Percentiles rank a stretch among this genome's conserved stretches.
Evolutionary conservation across 441 rosid genomes (phyloP).

Genomic region (Erodium chrysanthum): DNA sequence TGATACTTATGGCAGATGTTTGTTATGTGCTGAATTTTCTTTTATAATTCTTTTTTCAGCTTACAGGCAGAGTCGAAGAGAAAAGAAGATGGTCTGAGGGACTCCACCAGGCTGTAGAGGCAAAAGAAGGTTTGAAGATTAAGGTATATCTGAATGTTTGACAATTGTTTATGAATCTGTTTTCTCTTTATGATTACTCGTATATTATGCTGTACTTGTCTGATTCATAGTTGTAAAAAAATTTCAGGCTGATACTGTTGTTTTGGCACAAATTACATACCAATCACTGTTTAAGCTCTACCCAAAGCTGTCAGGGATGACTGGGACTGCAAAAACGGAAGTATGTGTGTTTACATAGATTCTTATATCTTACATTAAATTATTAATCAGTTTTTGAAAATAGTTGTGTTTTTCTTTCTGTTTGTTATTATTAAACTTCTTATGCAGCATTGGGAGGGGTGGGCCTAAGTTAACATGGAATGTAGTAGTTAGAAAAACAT

Average conservation of each 20-base stretch:
- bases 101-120: conserved; percentile 96
- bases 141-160: conserved; percentile 40
- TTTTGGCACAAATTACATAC: conserved; percentile 94
- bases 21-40: background rate
- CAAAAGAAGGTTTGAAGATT: conserved; percentile 87
- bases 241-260: conserved; percentile 80
- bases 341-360: conserved; percentile 34
- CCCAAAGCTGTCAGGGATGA: conserved; percentile 96
- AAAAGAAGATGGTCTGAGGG: conserved; percentile 97
- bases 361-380: conserved; percentile 5
- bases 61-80: conserved; percentile 97
- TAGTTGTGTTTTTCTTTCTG: background rate
- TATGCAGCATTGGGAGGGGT: background rate
- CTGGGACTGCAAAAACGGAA: conserved; percentile 98
- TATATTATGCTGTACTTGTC: conserved; percentile 10
- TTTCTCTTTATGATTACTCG: conserved; percentile 6
- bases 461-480: background rate
- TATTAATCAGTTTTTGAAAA: background rate
- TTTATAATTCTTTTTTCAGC: conserved; percentile 31
- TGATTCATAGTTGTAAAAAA: conserved; percentile 11
- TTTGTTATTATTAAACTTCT: background rate
- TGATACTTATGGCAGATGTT: background rate
- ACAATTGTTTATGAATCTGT: conserved; percentile 17
- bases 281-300: conserved; percentile 95
- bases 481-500: no score